Evolutionary conservation across 768 basidiomycete genomes (phyloP).

Genomic region (Boletus sp.): DNA sequence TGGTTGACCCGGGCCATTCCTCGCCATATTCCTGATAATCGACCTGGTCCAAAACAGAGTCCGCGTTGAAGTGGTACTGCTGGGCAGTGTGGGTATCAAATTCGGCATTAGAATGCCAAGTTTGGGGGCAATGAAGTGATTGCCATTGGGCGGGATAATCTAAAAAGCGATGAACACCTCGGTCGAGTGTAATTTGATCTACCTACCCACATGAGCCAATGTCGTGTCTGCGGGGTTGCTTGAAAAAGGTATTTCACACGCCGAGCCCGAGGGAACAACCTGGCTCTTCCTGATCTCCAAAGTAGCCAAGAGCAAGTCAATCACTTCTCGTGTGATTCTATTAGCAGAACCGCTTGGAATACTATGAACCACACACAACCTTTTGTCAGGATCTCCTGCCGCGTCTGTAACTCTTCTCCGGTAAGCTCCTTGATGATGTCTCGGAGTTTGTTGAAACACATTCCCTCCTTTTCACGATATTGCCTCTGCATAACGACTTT

Average conservation of each 20-base stretch:
- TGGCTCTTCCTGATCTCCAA: neutral
- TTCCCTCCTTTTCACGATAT: constrained; percentile 25
- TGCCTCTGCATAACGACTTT: constrained; percentile 18
- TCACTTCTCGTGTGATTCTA: neutral
- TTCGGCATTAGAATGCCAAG: neutral
- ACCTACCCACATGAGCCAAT: neutral
- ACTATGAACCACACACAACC: constrained; percentile 9
- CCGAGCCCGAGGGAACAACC: neutral
- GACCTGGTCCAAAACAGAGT: neutral
- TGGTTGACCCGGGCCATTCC: neutral
- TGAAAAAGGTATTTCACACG: neutral
- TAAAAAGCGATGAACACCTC: constrained; percentile 2
- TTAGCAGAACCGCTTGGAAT: neutral
- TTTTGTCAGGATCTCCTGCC: constrained; percentile 23
- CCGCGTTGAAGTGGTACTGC: neutral
- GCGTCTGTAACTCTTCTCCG: constrained; percentile 12
- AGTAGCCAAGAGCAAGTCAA: neutral
- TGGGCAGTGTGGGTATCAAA: neutral
- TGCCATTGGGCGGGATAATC: neutral
- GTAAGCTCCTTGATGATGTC: constrained; percentile 19
- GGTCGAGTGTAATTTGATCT: neutral
- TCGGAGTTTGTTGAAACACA: constrained; percentile 14
- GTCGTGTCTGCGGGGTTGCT: neutral
- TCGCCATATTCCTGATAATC: neutral
- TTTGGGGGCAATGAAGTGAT: neutral